Evolutionary conservation across 805 yeast genomes (phyloP).

Genomic region (Lipomyces oligophaga): DNA sequence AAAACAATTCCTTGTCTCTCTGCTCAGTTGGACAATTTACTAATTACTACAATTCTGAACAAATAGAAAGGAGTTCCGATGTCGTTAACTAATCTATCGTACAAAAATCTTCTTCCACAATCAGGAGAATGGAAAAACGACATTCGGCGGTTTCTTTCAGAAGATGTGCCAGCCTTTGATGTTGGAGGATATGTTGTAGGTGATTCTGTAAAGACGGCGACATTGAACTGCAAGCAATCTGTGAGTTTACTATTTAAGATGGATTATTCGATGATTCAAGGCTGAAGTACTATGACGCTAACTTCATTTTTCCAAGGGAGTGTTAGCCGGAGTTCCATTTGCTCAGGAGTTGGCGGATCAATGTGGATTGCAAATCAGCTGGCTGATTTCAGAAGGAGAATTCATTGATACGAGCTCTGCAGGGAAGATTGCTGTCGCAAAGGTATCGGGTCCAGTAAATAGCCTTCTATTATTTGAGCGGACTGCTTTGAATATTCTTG

Average conservation of each 20-base stretch:
- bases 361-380: conserved; percentile 64
- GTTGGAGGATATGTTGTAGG: conserved; percentile 97
- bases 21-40: not conserved
- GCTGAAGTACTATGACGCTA: not conserved
- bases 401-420: conserved; percentile 45
- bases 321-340: conserved; percentile 83
- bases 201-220: conserved; percentile 61
- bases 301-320: conserved; percentile 45
- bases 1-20: no score
- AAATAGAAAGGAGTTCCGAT: conserved; percentile 3
- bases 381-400: conserved; percentile 73
- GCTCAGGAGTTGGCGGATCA: conserved; percentile 79
- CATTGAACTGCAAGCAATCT: conserved; percentile 71
- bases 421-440: conserved; percentile 70
- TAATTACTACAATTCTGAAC: no score
- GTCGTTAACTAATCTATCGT: conserved; percentile 15
- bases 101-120: conserved; percentile 59
- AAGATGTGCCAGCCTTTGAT: conserved; percentile 91
- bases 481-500: conserved; percentile 73
- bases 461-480: conserved; percentile 80
- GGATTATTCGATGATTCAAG: not conserved
- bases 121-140: conserved; percentile 79
- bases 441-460: conserved; percentile 74
- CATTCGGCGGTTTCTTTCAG: conserved; percentile 70
- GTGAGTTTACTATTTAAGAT: conserved; percentile 11